A percentile compares a stretch with the other conserved stretches of the same genome.
Conservation (phyloP, 768 basidiomycete genomes). For the Pleurotus eryngii region DNA sequence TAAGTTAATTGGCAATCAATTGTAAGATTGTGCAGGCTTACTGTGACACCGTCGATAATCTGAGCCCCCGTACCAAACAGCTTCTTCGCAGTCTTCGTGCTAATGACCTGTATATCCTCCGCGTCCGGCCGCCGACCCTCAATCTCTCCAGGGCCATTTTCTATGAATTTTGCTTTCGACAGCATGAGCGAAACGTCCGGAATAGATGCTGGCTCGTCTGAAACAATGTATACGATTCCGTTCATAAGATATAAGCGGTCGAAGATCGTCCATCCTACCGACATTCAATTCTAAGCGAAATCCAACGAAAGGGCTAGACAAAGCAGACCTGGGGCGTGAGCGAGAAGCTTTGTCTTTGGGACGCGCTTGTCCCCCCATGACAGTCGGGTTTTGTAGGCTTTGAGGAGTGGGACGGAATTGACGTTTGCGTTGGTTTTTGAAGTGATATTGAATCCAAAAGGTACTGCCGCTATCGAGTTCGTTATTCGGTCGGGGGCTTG, state of each 20-base stretch:
- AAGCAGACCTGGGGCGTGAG: slow-evolving; percentile 70
- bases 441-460: slow-evolving; percentile 37
- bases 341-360: slow-evolving; percentile 63
- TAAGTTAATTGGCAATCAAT: neutral
- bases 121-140: slow-evolving; percentile 68
- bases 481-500: slow-evolving; percentile 8
- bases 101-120: slow-evolving; percentile 75
- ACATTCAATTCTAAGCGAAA: slow-evolving; percentile 1
- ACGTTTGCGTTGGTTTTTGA: neutral
- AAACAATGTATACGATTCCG: slow-evolving; percentile 80
- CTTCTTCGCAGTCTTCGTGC: slow-evolving; percentile 56
- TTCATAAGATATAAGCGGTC: slow-evolving; percentile 80
- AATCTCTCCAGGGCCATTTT: slow-evolving; percentile 52
- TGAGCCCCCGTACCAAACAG: slow-evolving; percentile 75
- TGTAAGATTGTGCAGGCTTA: slow-evolving; percentile 23
- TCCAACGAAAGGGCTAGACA: neutral
- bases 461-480: slow-evolving; percentile 18
- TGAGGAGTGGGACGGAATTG: neutral
- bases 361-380: slow-evolving; percentile 36
- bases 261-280: slow-evolving; percentile 84
- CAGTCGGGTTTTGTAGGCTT: slow-evolving; percentile 23
- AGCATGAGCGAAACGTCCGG: slow-evolving; percentile 69
- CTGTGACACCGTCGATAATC: slow-evolving; percentile 75
- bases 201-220: slow-evolving; percentile 61
- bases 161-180: slow-evolving; percentile 62